Conservation (phyloP, 2,329 filamentous ascomycete genomes). For the Colletotrichum aenigma region DNA sequence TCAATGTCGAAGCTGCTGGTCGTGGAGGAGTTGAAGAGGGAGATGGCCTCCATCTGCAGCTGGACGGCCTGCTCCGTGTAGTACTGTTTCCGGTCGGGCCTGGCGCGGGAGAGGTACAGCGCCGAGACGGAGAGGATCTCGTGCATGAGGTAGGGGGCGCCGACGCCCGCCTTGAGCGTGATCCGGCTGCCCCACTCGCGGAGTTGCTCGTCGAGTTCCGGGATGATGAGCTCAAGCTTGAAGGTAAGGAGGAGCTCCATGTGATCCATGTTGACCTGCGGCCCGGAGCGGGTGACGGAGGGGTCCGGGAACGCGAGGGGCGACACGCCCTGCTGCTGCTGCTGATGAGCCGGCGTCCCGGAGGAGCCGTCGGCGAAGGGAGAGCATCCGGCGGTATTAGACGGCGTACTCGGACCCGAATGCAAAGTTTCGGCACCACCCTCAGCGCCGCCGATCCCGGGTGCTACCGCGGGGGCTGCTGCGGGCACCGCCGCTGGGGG, state of each 20-base stretch:
- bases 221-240: conserved; percentile 24
- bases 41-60: conserved; percentile 30
- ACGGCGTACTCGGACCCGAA: background rate
- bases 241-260: conserved; percentile 38
- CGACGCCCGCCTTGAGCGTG: conserved; percentile 26
- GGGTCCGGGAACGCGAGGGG: background rate
- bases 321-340: background rate
- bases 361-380: background rate
- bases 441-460: background rate
- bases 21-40: background rate
- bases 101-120: conserved; percentile 33
- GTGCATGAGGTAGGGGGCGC: conserved; percentile 38
- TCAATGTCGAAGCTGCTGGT: conserved; percentile 23
- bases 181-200: conserved; percentile 19
- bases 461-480: background rate
- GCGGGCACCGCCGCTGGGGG: background rate
- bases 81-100: conserved; percentile 24
- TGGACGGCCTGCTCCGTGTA: conserved; percentile 27
- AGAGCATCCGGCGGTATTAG: background rate
- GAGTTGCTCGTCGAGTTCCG: conserved; percentile 27
- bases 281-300: background rate
- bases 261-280: conserved; percentile 33
- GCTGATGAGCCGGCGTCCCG: background rate
- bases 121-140: conserved; percentile 39
- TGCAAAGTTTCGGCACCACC: background rate